Conservation (phyloP, 1,139 yeast species). For the Pichia sp. region DNA sequence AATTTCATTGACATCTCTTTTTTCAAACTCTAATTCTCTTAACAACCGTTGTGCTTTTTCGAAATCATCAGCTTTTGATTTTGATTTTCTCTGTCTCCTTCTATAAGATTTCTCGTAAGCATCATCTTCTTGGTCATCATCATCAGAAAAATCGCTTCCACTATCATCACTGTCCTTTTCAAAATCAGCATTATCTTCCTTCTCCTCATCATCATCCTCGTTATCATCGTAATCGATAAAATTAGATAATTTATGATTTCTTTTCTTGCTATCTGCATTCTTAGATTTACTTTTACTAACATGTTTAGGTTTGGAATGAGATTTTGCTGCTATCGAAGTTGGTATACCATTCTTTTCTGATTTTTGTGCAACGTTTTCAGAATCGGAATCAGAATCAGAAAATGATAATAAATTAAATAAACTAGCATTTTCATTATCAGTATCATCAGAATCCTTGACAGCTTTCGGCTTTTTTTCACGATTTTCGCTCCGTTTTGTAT, state of each 20-base stretch:
- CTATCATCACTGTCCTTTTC: background rate
- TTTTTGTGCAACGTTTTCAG: no score
- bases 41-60: conserved; percentile 8
- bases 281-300: background rate
- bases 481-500: no score
- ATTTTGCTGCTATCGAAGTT: no score
- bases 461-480: no score
- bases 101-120: background rate
- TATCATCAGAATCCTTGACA: no score
- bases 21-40: conserved; percentile 15
- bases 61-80: conserved; percentile 1
- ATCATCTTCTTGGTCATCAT: background rate
- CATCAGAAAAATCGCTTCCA: background rate
- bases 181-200: background rate
- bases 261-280: background rate
- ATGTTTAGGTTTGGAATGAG: no score
- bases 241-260: no score
- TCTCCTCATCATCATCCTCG: background rate
- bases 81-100: background rate
- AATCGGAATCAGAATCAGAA: no score
- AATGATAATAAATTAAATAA: no score
- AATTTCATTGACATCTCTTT: conserved; percentile 9
- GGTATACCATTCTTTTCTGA: no score
- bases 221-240: background rate
- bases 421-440: no score